Evolutionary conservation across 352 stramenopile genomes (phyloP).

Genomic region (Phytophthora fragariaefolia): DNA sequence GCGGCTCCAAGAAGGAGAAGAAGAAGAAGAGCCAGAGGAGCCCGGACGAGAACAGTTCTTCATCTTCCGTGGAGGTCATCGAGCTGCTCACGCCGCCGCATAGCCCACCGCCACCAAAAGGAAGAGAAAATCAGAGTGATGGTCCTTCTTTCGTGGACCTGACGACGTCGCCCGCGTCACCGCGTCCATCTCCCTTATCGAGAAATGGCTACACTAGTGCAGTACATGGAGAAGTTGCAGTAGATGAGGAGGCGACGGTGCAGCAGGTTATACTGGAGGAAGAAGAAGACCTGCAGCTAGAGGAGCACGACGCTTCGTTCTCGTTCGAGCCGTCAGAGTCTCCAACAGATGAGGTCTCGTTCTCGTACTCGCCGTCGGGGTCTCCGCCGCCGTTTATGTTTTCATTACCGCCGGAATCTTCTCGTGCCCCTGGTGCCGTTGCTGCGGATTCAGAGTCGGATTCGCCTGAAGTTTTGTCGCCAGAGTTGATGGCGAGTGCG

Average conservation of each 20-base stretch:
- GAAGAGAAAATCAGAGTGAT: constrained; percentile 21
- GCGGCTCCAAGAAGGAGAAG: constrained; percentile 23
- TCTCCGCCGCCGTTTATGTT: constrained; percentile 16
- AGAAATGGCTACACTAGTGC: constrained; percentile 15
- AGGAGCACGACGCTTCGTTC: constrained; percentile 17
- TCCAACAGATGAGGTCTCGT: constrained; percentile 22
- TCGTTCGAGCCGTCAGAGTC: constrained; percentile 29
- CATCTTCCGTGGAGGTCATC: constrained; percentile 38
- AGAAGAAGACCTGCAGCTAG: too few species aligned
- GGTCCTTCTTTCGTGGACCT: constrained; percentile 49
- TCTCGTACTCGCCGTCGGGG: constrained; percentile 27
- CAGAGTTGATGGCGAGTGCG: constrained; percentile 1
- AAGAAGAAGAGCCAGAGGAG: constrained; percentile 4
- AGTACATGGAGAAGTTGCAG: background rate
- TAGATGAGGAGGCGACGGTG: background rate
- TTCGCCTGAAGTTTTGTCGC: constrained; percentile 19
- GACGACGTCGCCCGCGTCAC: constrained; percentile 38
- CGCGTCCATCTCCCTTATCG: background rate
- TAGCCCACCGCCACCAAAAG: constrained; percentile 10
- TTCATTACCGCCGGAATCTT: too few species aligned
- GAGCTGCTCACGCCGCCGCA: constrained; percentile 53
- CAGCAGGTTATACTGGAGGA: background rate
- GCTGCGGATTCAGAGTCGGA: background rate
- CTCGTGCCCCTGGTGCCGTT: background rate
- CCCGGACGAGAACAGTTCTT: background rate